phyloP scores from a whole-genome alignment of 2,329 filamentous ascomycete genomes.

The Nemania sp. region DNA sequence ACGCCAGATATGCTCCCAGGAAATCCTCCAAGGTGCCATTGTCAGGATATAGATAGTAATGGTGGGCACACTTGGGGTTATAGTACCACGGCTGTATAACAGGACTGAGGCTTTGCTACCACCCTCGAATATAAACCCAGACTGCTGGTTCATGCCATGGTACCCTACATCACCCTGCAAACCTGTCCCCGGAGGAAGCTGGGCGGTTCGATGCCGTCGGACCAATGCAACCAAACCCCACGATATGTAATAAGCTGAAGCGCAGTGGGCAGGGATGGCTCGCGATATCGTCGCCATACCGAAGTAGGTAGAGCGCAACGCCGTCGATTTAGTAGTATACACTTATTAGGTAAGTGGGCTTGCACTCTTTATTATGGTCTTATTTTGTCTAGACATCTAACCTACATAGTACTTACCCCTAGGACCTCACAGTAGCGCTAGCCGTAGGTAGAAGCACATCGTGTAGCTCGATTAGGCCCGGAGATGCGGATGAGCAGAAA shows the following conservation, averaged over 20 bases:
- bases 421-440: conserved; percentile 17
- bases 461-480: conserved; percentile 13
- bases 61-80: conserved; percentile 22
- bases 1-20: neutral
- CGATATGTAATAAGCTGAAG: conserved; percentile 30
- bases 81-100: conserved; percentile 21
- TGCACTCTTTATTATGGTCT: neutral
- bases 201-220: conserved; percentile 30
- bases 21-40: conserved; percentile 22
- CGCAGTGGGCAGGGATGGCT: conserved; percentile 12
- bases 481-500: conserved; percentile 31
- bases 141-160: conserved; percentile 31
- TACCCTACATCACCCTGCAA: conserved; percentile 13
- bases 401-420: no score
- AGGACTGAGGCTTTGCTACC: conserved; percentile 5
- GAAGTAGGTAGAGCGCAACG: conserved; percentile 10
- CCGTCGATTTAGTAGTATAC: neutral
- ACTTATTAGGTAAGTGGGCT: conserved; percentile 12
- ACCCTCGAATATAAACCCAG: conserved; percentile 19
- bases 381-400: neutral
- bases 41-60: conserved; percentile 16
- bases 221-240: conserved; percentile 33
- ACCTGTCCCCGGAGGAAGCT: conserved; percentile 24
- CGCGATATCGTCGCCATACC: conserved; percentile 15
- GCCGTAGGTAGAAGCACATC: neutral